Evolutionary conservation across 2,329 filamentous ascomycete genomes (phyloP), one percentile per base, ranked within the genome.

Genomic region (Penicillium sp.): DNA sequence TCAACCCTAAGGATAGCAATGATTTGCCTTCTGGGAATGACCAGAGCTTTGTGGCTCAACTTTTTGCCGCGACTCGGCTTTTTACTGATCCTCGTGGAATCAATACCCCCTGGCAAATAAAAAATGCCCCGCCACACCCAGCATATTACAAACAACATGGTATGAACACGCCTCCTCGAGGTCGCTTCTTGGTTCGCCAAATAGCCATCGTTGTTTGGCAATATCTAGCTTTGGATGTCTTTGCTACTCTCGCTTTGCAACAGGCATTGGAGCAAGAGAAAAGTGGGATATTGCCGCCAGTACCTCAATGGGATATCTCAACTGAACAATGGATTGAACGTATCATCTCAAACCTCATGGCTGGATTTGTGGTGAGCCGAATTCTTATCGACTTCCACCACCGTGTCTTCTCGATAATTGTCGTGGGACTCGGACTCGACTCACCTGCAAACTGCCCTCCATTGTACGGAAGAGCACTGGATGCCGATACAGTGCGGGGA

Each of bases 401-500:
- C 39, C 60, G 64, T 9, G 26, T 38, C 5, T 43, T 48, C 6
- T 64, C 63, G 14, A 16, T 66, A 9, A 26, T 66, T 3, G 31
- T 39, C 35, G 61, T 65, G 2, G 59, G 45, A 10, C 11, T 58
- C 1, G 56, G 59, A 2, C 22, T 57, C 1, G 47, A 56, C 6
- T 38, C 38, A 2, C 54, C 62, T 11, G 44, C 45, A 16, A 56
- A 61, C 13, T 66, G 63, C 54, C 61, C 60, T 11, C 65, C 65
- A 2, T 49, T 65, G 35, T 67, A 64, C 45, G 62, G 60, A 13
- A 63, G 54, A 18, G 58, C 61, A 16, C 38, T 53, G 24, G 58
- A 65, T 40, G 56, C 61, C 9, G 65, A 65, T 43, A 61, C 63
- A 10, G 20, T 67, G 26, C 56, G 64, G 8, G 55, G 58, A 4